Base-by-base conservation (phyloP, 129 eudicot genomes). In the Pulicaria dysenterica region DNA sequence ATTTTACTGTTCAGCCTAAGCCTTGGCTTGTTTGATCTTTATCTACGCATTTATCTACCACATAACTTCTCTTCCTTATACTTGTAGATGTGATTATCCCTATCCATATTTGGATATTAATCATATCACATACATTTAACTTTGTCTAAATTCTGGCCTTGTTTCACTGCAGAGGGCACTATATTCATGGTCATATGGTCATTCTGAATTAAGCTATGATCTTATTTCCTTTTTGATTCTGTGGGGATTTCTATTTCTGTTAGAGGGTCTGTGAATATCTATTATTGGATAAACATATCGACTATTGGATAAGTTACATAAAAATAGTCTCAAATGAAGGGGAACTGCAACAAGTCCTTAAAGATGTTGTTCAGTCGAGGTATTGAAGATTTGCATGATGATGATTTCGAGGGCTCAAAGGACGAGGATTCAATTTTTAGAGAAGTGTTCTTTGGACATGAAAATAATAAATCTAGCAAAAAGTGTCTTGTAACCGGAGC, bases 381-480 rank as follows among this genome's bases (percentile, higher is more conserved):
- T 43, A 75, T 89, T 45, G 90, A 85, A 73, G 82, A 70, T 75
- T 70, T 89, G 79, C 93, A 84, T 53, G 94, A 90, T 51, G 97
- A 90, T 66, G 87, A 85, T 47, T 90, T 88, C 67, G 99, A 88
- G 61, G 97, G 94, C 44, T 88, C 96, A 72, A 67, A 56, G 51
- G 84, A 84, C 43, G 99, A 90, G 78, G 84, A 70, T 54, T 74
- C 70, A 53, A 94, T 83, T 53, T 88, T 86, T 71, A 72, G 72
- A 67, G 82, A 94, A 73, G 77, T 90, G 10, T 88, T 88, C 68
- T 88, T 88, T 67, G 91, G 88, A 46, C 79, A 79, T 62, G 81
- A 75, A 62, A 62, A 78, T 58, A 77, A 58, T 60, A 82, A 76
- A 66, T 69, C 73, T 73, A 80, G 71, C 81, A 84, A 83, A 74